These are phyloP conservation scores for Sphagnum fallax DNA, from an alignment of 228 moss, liverwort and hornwort species.

Conservation along the genomic window DNA sequence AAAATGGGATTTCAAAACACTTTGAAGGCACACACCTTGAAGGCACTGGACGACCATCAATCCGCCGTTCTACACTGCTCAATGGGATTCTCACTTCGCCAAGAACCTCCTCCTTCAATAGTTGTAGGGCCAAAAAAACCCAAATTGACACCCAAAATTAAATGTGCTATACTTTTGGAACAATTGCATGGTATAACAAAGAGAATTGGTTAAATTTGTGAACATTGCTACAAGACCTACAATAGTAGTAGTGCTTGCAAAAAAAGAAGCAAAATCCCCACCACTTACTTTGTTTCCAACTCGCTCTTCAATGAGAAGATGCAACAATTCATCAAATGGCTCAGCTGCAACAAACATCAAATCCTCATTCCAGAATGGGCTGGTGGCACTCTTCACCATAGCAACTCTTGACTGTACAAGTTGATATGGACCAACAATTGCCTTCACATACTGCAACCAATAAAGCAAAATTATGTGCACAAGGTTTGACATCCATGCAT, in stretches of 20 bases:
- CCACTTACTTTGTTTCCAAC: conserved; percentile 4
- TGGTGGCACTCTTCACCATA: conserved; percentile 14
- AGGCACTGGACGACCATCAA: conserved; percentile 35
- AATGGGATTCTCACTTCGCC: conserved; percentile 30
- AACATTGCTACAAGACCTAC: too few species aligned
- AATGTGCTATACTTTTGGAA: too few species aligned
- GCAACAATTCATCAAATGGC: conserved; percentile 41
- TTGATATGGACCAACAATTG: conserved; percentile 30
- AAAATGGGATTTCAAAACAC: neutral
- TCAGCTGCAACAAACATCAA: conserved; percentile 46
- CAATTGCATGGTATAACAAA: too few species aligned
- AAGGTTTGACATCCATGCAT: too few species aligned
- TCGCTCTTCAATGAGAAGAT: conserved; percentile 28
- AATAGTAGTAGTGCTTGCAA: neutral
- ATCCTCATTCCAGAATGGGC: conserved; percentile 41
- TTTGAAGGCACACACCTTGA: conserved; percentile 16
- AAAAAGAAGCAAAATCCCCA: neutral
- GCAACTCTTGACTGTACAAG: conserved; percentile 8
- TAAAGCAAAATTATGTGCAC: too few species aligned
- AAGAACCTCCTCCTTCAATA: conserved; percentile 34
- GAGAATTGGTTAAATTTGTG: too few species aligned
- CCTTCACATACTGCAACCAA: conserved; percentile 27
- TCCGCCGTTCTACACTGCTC: conserved; percentile 17
- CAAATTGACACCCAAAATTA: too few species aligned
- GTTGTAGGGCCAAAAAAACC: neutral